phyloP scores from a whole-genome alignment of 2,329 filamentous ascomycete genomes.

The Canariomyces notabilis region DNA sequence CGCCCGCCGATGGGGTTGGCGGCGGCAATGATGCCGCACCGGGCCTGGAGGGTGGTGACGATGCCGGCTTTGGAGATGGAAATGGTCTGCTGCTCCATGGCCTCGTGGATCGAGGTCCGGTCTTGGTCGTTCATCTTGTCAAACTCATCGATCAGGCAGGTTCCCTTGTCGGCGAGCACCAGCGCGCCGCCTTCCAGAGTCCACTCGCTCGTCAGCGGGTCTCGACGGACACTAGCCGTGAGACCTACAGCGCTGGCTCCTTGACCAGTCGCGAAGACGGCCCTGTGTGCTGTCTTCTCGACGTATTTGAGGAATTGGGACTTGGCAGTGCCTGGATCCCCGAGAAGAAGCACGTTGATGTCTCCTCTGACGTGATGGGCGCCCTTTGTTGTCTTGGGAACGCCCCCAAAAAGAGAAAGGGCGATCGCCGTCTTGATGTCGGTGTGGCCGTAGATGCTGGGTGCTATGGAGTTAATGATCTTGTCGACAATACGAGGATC shows the following conservation, averaged over 20 bases:
- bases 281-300: slow-evolving; percentile 93
- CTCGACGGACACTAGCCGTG: slow-evolving; percentile 90
- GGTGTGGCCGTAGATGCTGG: slow-evolving; percentile 93
- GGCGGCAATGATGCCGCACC: slow-evolving; percentile 92
- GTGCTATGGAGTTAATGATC: slow-evolving; percentile 87
- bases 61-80: slow-evolving; percentile 99
- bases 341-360: slow-evolving; percentile 94
- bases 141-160: slow-evolving; percentile 96
- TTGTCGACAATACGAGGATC: slow-evolving; percentile 92
- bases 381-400: slow-evolving; percentile 84
- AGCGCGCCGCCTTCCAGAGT: slow-evolving; percentile 93
- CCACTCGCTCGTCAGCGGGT: slow-evolving; percentile 95
- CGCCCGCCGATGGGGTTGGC: slow-evolving; percentile 95
- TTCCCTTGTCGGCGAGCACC: slow-evolving; percentile 90
- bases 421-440: slow-evolving; percentile 98
- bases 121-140: slow-evolving; percentile 99
- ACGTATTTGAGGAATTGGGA: slow-evolving; percentile 97
- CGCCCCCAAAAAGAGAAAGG: slow-evolving; percentile 88
- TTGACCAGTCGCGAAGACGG: slow-evolving; percentile 96
- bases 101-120: slow-evolving; percentile 96
- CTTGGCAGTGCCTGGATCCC: slow-evolving; percentile 96
- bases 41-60: slow-evolving; percentile 91
- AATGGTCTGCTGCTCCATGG: slow-evolving; percentile 99
- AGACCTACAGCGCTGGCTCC: slow-evolving; percentile 96
- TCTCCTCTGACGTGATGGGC: slow-evolving; percentile 90